Conservation (phyloP, 2,329 filamentous ascomycete genomes). For the Aureobasidium melanogenum region DNA sequence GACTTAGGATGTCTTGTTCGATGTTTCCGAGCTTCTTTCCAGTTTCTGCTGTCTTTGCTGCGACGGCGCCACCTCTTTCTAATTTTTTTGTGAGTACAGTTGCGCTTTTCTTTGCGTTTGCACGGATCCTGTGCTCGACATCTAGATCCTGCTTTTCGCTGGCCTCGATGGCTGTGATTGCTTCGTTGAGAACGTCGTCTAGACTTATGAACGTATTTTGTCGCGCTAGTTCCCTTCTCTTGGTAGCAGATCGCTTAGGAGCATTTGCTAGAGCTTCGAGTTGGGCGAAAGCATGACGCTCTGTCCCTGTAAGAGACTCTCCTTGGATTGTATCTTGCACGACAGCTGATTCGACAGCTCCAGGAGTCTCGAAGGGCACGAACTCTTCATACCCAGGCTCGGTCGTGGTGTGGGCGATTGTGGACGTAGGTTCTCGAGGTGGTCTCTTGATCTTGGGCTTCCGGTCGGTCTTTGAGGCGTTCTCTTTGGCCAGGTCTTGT, state of each 20-base stretch:
- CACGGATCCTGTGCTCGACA: background rate
- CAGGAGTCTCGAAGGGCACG: background rate
- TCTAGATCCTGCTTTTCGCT: background rate
- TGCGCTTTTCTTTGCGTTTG: background rate
- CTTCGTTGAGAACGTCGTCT: constrained; percentile 8
- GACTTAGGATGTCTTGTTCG: background rate
- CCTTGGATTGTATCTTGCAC: background rate
- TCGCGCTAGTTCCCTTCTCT: background rate
- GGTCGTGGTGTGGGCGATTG: background rate
- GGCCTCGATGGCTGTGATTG: background rate
- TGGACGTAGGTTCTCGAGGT: background rate
- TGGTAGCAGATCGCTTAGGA: background rate
- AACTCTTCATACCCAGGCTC: background rate
- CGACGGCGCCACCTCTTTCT: background rate
- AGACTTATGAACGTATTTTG: background rate
- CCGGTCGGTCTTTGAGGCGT: background rate
- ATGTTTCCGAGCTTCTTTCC: background rate
- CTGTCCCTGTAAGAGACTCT: background rate
- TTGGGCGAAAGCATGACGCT: background rate
- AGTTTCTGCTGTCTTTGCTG: background rate
- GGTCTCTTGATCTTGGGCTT: background rate
- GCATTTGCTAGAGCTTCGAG: background rate
- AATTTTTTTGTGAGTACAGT: background rate
- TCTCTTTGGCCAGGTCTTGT: constrained; percentile 2
- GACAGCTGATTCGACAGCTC: background rate